phyloP scores from a whole-genome alignment of 2,329 filamentous ascomycete species.

The Leptographium wingfieldii region DNA sequence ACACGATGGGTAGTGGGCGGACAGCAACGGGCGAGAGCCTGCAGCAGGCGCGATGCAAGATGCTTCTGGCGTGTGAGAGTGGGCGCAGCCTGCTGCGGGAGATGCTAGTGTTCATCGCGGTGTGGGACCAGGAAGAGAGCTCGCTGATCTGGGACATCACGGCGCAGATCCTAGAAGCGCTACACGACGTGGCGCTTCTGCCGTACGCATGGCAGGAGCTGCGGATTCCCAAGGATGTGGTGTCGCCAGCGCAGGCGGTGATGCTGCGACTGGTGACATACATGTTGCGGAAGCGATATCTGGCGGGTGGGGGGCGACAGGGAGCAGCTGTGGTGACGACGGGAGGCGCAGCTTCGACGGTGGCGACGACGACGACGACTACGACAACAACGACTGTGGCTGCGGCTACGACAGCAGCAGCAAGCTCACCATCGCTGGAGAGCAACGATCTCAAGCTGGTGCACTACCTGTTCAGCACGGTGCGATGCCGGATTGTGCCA shows the following conservation, averaged over 20 bases:
- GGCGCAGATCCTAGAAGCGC: slow-evolving; percentile 86
- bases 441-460: slow-evolving; percentile 49
- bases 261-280: slow-evolving; percentile 83
- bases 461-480: slow-evolving; percentile 86
- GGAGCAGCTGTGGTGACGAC: too few relatives aligned
- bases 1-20: slow-evolving; percentile 58
- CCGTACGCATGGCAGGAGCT: slow-evolving; percentile 89
- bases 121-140: slow-evolving; percentile 90
- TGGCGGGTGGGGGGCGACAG: slow-evolving; percentile 25
- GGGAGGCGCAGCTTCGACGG: slow-evolving; percentile 18
- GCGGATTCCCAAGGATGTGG: slow-evolving; percentile 87
- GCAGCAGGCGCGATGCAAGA: slow-evolving; percentile 80
- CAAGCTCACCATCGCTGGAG: slow-evolving; percentile 19
- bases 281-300: slow-evolving; percentile 51
- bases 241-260: slow-evolving; percentile 87
- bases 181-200: slow-evolving; percentile 78
- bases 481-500: slow-evolving; percentile 82
- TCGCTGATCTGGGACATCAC: slow-evolving; percentile 95
- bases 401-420: neutral
- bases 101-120: slow-evolving; percentile 88
- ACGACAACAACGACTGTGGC: neutral
- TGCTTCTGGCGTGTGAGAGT: slow-evolving; percentile 79
- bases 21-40: slow-evolving; percentile 64
- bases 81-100: slow-evolving; percentile 82
- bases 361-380: neutral